Percentiles rank a stretch among this genome's conserved stretches.
These are phyloP conservation scores for Populus euphratica DNA, from an alignment of 345 rosid species.

Conservation along the genomic window DNA sequence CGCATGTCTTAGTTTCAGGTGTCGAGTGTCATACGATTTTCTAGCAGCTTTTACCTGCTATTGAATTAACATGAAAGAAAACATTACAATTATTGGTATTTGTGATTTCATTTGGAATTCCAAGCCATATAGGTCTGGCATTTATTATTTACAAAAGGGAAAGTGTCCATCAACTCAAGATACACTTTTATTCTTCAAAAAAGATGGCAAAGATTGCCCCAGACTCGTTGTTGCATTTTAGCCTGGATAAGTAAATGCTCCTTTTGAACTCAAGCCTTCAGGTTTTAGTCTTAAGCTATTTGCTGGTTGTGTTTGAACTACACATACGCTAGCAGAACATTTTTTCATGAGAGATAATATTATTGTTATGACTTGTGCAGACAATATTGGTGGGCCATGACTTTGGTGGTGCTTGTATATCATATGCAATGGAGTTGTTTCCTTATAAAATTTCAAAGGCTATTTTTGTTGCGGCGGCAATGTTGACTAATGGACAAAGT, in stretches of 20 bases:
- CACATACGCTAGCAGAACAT: neutral
- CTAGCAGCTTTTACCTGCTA: neutral
- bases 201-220: neutral
- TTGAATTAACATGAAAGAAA: neutral
- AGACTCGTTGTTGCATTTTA: neutral
- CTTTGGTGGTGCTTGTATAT: conserved; percentile 88
- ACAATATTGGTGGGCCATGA: conserved; percentile 93
- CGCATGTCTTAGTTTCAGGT: neutral
- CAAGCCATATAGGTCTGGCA: neutral
- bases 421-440: conserved; percentile 82
- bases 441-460: conserved; percentile 72
- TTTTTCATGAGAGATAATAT: neutral
- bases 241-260: neutral
- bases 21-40: neutral
- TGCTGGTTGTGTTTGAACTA: neutral
- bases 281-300: conserved; percentile 4
- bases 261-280: neutral
- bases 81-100: neutral
- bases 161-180: neutral
- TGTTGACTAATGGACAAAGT: conserved; percentile 71
- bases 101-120: neutral
- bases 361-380: conserved; percentile 36
- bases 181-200: neutral
- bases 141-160: conserved; percentile 1
- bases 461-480: conserved; percentile 72